Conservation (phyloP, 129 eudicot genomes). For the Lactuca sativa region DNA sequence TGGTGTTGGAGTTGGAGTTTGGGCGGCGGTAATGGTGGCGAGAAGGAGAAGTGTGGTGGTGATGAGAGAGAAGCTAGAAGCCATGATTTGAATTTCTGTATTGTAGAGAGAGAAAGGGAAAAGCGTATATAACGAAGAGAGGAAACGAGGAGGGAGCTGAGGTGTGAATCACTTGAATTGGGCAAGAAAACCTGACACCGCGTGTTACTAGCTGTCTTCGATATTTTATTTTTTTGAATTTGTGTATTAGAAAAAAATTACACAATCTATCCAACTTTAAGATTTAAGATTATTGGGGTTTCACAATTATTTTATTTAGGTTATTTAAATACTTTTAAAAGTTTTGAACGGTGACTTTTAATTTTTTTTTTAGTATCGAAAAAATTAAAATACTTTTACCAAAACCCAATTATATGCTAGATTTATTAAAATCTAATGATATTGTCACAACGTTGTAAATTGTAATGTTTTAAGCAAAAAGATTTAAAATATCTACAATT, state of each 20-base stretch:
- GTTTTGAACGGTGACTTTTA: too few relatives aligned
- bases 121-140: not conserved
- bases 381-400: too few relatives aligned
- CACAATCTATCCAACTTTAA: not conserved
- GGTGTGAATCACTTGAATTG: constrained; percentile 18
- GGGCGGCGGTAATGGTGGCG: constrained; percentile 36
- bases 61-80: constrained; percentile 33
- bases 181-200: constrained; percentile 30
- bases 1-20: constrained; percentile 21
- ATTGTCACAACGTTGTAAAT: too few relatives aligned
- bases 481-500: too few relatives aligned
- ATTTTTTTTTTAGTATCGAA: too few relatives aligned
- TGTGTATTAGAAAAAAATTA: not conserved
- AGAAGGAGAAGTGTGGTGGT: constrained; percentile 34
- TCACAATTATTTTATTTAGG: too few relatives aligned
- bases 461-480: too few relatives aligned
- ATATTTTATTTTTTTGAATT: not conserved
- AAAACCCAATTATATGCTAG: too few relatives aligned
- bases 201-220: constrained; percentile 29
- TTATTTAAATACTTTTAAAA: too few relatives aligned
- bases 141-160: not conserved
- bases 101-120: constrained; percentile 15
- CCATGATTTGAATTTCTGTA: constrained; percentile 21
- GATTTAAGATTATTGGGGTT: too few relatives aligned
- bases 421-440: too few relatives aligned